Conservation (phyloP, 371 early-diverging fungal genomes). For the Chytridium lagenaria region DNA sequence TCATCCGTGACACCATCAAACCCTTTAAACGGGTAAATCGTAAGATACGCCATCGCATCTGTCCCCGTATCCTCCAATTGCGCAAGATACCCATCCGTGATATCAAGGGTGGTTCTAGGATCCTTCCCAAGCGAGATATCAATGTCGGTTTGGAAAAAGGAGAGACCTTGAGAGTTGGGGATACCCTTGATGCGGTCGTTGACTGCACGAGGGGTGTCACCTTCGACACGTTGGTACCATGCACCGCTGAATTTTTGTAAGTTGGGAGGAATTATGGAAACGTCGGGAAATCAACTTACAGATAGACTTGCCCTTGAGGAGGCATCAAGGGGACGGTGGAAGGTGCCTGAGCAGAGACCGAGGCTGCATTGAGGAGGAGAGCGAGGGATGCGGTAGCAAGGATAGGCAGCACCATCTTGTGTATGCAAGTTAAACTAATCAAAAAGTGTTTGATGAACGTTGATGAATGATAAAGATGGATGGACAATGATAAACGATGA, state of each 20-base stretch:
- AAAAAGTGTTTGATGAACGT: too few relatives aligned
- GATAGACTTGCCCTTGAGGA: constrained; percentile 22
- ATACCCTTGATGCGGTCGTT: constrained; percentile 25
- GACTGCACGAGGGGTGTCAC: constrained; percentile 38
- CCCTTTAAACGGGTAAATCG: constrained; percentile 47
- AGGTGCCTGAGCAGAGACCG: constrained; percentile 4
- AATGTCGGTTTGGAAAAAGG: constrained; percentile 74
- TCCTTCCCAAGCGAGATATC: constrained; percentile 89
- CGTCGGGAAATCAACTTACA: constrained; percentile 22
- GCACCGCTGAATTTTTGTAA: constrained; percentile 34
- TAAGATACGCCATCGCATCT: constrained; percentile 41
- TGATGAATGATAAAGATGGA: too few relatives aligned
- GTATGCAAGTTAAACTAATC: too few relatives aligned
- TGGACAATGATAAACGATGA: too few relatives aligned
- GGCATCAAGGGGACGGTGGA: constrained; percentile 9
- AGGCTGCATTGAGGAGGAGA: neutral
- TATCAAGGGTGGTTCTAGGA: constrained; percentile 25
- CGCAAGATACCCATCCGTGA: constrained; percentile 22
- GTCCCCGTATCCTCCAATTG: constrained; percentile 40
- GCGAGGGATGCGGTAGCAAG: too few relatives aligned
- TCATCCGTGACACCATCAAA: constrained; percentile 34
- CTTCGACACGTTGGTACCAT: constrained; percentile 43
- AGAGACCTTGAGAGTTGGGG: constrained; percentile 28
- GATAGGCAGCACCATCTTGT: too few relatives aligned
- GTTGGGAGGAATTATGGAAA: neutral